These are phyloP conservation scores for Chalara sp. DNA, from an alignment of 2,329 filamentous ascomycete genomes.

Conservation along the genomic window DNA sequence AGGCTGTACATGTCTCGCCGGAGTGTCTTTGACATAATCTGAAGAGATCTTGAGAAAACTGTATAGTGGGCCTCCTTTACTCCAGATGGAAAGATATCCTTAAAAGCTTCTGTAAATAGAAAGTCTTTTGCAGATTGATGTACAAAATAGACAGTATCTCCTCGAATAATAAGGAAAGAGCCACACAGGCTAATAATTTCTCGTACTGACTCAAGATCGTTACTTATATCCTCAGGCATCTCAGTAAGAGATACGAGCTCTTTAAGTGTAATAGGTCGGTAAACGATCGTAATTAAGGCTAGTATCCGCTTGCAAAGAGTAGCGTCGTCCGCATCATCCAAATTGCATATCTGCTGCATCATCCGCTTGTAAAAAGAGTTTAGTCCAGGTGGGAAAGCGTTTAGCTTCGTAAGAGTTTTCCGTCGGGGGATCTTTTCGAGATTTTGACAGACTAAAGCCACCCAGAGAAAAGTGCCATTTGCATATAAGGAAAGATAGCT, in stretches of 20 bases:
- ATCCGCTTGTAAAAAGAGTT: background rate
- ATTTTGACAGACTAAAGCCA: background rate
- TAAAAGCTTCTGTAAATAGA: background rate
- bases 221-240: background rate
- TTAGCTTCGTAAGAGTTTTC: background rate
- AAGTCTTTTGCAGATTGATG: background rate
- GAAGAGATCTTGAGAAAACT: background rate
- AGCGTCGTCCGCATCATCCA: background rate
- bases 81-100: background rate
- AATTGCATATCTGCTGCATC: background rate
- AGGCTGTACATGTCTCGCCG: background rate
- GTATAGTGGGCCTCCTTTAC: background rate
- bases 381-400: background rate
- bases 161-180: background rate
- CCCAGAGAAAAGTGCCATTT: background rate
- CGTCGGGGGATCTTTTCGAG: background rate
- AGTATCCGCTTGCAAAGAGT: background rate
- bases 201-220: too few relatives aligned
- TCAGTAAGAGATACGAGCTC: background rate
- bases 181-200: too few relatives aligned
- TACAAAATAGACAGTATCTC: background rate
- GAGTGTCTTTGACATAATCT: background rate
- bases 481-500: constrained; percentile 26
- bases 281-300: background rate
- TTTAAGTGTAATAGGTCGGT: background rate